Percentiles rank a stretch among this genome's conserved stretches.
These are phyloP conservation scores for Botrytis pseudocinerea DNA, from an alignment of 2,329 filamentous ascomycete species.

Conservation along the genomic window DNA sequence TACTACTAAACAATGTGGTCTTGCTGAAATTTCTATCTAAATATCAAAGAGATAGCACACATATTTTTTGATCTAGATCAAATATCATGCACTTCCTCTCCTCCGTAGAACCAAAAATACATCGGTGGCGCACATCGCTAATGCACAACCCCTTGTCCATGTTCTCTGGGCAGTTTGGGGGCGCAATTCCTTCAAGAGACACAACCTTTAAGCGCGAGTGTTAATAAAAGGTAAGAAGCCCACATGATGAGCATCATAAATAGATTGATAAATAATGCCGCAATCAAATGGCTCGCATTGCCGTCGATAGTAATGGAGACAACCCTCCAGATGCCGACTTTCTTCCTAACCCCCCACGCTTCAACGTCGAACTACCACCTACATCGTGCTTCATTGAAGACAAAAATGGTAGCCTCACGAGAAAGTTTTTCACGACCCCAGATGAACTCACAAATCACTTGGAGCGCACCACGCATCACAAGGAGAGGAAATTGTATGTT, in stretches of 20 bases:
- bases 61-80: not conserved
- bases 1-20: accelerated
- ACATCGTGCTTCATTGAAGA: not conserved
- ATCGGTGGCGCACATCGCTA: constrained; percentile 5
- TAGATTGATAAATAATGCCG: not conserved
- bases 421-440: not conserved
- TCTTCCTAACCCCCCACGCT: not conserved
- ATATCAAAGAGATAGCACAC: not conserved
- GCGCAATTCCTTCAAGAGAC: not conserved
- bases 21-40: not conserved
- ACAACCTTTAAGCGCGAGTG: not conserved
- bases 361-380: not conserved
- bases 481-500: not conserved
- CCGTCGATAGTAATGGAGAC: not conserved
- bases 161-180: not conserved
- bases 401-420: not conserved
- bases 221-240: not conserved
- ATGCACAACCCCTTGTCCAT: not conserved
- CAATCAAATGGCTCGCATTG: not conserved
- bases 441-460: constrained; percentile 10
- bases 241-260: not conserved
- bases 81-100: not conserved
- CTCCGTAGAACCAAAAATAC: not conserved
- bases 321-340: not conserved
- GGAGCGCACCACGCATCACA: not conserved